These are phyloP conservation scores for Paramecium sonneborni DNA, from an alignment of 73 alveolate genomes.

Conservation along the genomic window DNA sequence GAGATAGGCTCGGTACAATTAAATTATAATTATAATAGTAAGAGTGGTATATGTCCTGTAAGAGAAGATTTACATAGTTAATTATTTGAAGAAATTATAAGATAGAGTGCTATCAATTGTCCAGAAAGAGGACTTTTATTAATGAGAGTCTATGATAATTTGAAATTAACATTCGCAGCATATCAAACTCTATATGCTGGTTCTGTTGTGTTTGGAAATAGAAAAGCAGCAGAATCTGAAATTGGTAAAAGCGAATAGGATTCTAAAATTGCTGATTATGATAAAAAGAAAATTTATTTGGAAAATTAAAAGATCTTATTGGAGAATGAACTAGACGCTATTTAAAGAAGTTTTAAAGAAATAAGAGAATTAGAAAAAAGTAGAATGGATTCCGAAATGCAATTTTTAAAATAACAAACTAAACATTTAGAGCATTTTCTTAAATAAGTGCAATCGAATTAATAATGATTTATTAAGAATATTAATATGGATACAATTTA, in stretches of 20 bases:
- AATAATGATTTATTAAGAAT: not conserved
- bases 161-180: slow-evolving; percentile 76
- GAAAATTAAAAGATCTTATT: slow-evolving; percentile 69
- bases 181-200: slow-evolving; percentile 79
- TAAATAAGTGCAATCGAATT: slow-evolving; percentile 55
- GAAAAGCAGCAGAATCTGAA: slow-evolving; percentile 77
- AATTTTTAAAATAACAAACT: slow-evolving; percentile 73
- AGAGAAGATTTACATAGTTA: slow-evolving; percentile 69
- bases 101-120: slow-evolving; percentile 64
- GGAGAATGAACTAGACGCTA: slow-evolving; percentile 75
- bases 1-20: slow-evolving; percentile 73
- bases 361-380: slow-evolving; percentile 73
- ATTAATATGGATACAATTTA: not conserved
- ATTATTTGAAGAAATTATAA: slow-evolving; percentile 66
- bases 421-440: slow-evolving; percentile 76
- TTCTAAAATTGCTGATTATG: slow-evolving; percentile 67
- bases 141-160: slow-evolving; percentile 75
- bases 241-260: slow-evolving; percentile 73
- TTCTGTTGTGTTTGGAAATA: slow-evolving; percentile 74
- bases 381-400: slow-evolving; percentile 73
- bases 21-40: slow-evolving; percentile 1
- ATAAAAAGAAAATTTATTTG: slow-evolving; percentile 68
- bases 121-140: slow-evolving; percentile 76
- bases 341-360: slow-evolving; percentile 72
- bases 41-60: slow-evolving; percentile 67